phyloP scores from a whole-genome alignment of 208 protist species.

The Crithidia fasciculata region DNA sequence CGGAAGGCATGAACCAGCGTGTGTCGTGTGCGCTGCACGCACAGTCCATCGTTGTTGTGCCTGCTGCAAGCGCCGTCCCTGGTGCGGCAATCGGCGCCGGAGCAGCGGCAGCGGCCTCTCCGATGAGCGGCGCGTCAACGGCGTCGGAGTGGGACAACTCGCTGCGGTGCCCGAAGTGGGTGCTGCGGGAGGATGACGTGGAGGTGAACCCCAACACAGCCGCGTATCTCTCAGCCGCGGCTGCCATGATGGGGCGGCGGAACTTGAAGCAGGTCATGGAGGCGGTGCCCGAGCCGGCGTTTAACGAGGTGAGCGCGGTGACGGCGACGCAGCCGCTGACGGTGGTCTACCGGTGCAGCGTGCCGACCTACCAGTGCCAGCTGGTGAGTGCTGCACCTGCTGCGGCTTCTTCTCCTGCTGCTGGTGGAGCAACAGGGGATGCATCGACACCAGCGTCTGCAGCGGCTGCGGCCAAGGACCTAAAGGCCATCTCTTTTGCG shows the following conservation, averaged over 20 bases:
- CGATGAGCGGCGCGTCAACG: background rate
- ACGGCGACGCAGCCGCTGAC: slow-evolving; percentile 56
- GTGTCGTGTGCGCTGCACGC: slow-evolving; percentile 21
- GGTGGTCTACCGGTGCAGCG: slow-evolving; percentile 75
- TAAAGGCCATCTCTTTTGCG: slow-evolving; percentile 73
- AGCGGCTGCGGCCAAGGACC: background rate
- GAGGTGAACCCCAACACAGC: slow-evolving; percentile 15
- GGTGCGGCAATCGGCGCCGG: background rate
- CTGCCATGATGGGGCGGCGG: slow-evolving; percentile 41
- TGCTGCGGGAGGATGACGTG: slow-evolving; percentile 45
- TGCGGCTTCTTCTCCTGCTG: background rate
- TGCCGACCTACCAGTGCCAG: slow-evolving; percentile 52
- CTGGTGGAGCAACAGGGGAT: background rate
- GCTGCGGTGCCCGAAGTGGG: slow-evolving; percentile 65
- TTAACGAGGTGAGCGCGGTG: slow-evolving; percentile 46
- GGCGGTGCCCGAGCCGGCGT: slow-evolving; percentile 71
- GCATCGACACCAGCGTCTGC: no score
- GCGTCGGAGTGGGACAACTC: slow-evolving; percentile 72
- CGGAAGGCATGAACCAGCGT: slow-evolving; percentile 29
- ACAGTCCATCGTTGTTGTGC: slow-evolving; percentile 19
- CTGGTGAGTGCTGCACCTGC: slow-evolving; percentile 7
- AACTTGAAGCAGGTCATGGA: slow-evolving; percentile 82
- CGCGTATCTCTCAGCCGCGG: slow-evolving; percentile 20
- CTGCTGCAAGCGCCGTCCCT: background rate
- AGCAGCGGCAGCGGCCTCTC: background rate